These are phyloP conservation scores for Trichosanthes truncata DNA, from an alignment of 306 rosid genomes.

Conservation along the genomic window DNA sequence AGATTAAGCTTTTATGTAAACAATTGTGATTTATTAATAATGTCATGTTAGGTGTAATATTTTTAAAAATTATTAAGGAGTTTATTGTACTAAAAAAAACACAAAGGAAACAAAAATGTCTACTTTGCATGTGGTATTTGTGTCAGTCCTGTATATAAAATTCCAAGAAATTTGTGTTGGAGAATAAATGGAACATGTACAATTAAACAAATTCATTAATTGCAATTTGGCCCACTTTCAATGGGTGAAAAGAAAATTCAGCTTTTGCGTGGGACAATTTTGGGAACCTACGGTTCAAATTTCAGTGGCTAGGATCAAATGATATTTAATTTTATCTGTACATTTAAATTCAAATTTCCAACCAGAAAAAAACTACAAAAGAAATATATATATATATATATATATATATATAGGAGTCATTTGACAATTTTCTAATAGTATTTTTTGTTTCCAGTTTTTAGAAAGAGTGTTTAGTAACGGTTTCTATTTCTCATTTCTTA, in stretches of 20 bases:
- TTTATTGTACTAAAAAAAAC: not conserved
- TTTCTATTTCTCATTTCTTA: no score
- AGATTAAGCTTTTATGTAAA: not conserved
- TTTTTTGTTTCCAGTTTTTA: no score
- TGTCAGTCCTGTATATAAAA: not conserved
- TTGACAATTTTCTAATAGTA: no score
- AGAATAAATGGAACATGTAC: slow-evolving; percentile 4
- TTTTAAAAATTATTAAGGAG: not conserved
- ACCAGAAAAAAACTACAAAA: no score
- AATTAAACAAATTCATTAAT: slow-evolving; percentile 2
- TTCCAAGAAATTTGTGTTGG: slow-evolving; percentile 6
- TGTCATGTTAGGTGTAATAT: not conserved
- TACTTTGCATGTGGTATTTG: slow-evolving; percentile 9
- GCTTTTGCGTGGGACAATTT: not conserved
- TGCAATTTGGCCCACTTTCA: slow-evolving; percentile 10
- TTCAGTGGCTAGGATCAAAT: not conserved
- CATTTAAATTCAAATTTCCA: not conserved
- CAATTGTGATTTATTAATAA: not conserved
- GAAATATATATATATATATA: no score
- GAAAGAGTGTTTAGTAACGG: no score
- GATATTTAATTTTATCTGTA: not conserved
- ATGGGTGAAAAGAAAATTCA: not conserved
- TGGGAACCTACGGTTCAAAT: not conserved
- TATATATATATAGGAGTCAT: no score
- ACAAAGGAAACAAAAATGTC: not conserved